phyloP scores from a whole-genome alignment of 805 yeast species.

The Barnettozyma californica region DNA sequence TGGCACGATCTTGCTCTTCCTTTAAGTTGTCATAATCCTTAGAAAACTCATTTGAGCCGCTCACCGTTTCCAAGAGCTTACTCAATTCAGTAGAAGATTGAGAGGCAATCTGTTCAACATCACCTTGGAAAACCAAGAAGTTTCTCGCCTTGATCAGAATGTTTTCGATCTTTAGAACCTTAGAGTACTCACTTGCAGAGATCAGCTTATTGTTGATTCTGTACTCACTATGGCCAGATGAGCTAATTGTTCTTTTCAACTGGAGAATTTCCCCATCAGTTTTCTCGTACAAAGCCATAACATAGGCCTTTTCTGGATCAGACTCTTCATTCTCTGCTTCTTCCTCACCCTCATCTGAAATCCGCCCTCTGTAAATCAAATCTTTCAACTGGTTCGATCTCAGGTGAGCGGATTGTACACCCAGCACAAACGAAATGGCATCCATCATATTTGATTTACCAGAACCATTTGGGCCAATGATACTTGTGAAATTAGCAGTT shows the following conservation, averaged over 20 bases:
- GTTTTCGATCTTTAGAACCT: slow-evolving; percentile 66
- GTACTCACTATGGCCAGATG: slow-evolving; percentile 62
- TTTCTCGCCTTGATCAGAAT: slow-evolving; percentile 86
- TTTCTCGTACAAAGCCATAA: slow-evolving; percentile 69
- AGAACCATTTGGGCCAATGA: slow-evolving; percentile 98
- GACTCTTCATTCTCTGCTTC: slow-evolving; percentile 18
- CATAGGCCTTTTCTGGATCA: slow-evolving; percentile 53
- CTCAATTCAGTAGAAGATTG: slow-evolving; percentile 77
- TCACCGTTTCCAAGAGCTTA: slow-evolving; percentile 68
- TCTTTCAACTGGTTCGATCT: slow-evolving; percentile 73
- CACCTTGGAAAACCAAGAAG: slow-evolving; percentile 94
- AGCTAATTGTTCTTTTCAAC: slow-evolving; percentile 57
- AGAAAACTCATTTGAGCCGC: slow-evolving; percentile 70
- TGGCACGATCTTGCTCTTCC: slow-evolving; percentile 61
- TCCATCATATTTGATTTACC: slow-evolving; percentile 98
- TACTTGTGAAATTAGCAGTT: slow-evolving; percentile 74
- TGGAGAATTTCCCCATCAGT: slow-evolving; percentile 51
- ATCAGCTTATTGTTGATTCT: slow-evolving; percentile 56
- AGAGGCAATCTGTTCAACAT: slow-evolving; percentile 88
- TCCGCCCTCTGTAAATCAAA: slow-evolving; percentile 71
- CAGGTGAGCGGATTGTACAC: slow-evolving; percentile 68
- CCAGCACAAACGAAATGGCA: slow-evolving; percentile 91
- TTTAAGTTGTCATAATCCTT: slow-evolving; percentile 61
- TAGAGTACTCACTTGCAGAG: slow-evolving; percentile 59
- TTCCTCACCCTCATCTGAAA: slow-evolving; percentile 27